A percentile compares a stretch with the other conserved stretches of the same genome.
phyloP scores from a whole-genome alignment of 2,329 filamentous ascomycete species.

The Phoma herbarum region DNA sequence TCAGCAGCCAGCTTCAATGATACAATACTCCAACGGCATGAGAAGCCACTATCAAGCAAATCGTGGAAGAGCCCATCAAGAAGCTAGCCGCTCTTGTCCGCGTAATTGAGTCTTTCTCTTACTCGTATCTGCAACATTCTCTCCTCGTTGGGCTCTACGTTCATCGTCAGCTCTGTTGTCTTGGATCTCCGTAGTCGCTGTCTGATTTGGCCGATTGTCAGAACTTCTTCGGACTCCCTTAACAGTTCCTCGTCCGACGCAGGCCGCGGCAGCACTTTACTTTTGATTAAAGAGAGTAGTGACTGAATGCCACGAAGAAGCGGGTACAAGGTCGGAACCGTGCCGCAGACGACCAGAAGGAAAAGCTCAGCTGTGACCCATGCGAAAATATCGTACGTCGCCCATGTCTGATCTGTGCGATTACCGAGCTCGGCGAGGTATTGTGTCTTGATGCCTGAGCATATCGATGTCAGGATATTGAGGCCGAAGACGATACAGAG shows the following conservation, averaged over 20 bases:
- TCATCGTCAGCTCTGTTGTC: not conserved
- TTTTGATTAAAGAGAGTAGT: not conserved
- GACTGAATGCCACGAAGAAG: slow-evolving; percentile 8
- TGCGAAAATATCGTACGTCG: slow-evolving; percentile 15
- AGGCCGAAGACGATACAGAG: slow-evolving; percentile 16
- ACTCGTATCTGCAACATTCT: not conserved
- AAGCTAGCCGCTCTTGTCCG: too few relatives aligned
- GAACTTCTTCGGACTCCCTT: not conserved
- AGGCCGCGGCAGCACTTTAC: not conserved
- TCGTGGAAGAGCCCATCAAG: too few relatives aligned
- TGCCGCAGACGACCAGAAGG: slow-evolving; percentile 9
- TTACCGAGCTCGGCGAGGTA: slow-evolving; percentile 9
- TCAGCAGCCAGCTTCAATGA: too few relatives aligned
- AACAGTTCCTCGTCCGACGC: not conserved
- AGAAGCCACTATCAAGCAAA: too few relatives aligned
- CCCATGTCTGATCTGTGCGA: slow-evolving; percentile 18
- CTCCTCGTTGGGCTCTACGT: not conserved
- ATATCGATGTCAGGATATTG: slow-evolving; percentile 14
- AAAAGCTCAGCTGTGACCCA: slow-evolving; percentile 17
- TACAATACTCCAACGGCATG: too few relatives aligned
- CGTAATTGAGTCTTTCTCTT: too few relatives aligned
- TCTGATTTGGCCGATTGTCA: slow-evolving; percentile 6
- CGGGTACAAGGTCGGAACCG: slow-evolving; percentile 5
- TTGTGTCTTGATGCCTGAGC: slow-evolving; percentile 18
- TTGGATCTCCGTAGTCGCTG: not conserved